A percentile compares a stretch with the other conserved stretches of the same genome.
Conservation (phyloP, 1,284 basidiomycete genomes). For the Cryptococcus maquisensis region DNA sequence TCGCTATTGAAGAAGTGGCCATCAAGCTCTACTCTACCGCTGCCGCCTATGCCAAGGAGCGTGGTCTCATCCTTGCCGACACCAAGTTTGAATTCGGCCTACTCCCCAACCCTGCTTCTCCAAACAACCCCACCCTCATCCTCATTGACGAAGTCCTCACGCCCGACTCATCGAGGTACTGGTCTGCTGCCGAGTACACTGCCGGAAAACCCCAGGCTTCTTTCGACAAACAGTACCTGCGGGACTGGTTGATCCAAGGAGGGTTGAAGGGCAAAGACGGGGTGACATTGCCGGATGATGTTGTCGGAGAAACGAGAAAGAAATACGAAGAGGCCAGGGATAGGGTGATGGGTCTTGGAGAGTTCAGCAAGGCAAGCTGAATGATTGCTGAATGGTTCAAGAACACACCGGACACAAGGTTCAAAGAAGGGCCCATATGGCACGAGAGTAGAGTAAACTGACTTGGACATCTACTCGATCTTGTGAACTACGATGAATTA, state of each 20-base stretch:
- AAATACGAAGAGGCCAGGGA: slow-evolving; percentile 75
- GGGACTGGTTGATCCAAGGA: slow-evolving; percentile 75
- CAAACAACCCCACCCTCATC: slow-evolving; percentile 59
- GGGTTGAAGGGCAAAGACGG: slow-evolving; percentile 74
- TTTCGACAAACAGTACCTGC: slow-evolving; percentile 95
- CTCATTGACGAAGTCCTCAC: slow-evolving; percentile 95
- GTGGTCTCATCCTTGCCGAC: slow-evolving; percentile 93
- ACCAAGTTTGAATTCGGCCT: slow-evolving; percentile 89
- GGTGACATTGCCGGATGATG: slow-evolving; percentile 67
- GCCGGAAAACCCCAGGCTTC: slow-evolving; percentile 76
- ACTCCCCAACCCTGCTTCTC: slow-evolving; percentile 39
- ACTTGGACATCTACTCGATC: no score
- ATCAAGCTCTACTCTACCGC: slow-evolving; percentile 57
- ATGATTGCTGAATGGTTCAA: no score
- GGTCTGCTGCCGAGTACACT: slow-evolving; percentile 72
- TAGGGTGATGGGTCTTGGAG: slow-evolving; percentile 56
- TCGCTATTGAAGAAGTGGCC: slow-evolving; percentile 46
- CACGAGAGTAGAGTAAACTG: no score
- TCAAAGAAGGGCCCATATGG: no score
- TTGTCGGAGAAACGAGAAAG: slow-evolving; percentile 69
- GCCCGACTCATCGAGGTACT: slow-evolving; percentile 95
- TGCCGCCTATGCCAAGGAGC: slow-evolving; percentile 67
- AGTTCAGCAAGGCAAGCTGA: slow-evolving; percentile 27
- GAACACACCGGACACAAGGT: no score
- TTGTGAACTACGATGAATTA: no score